Evolutionary conservation across 352 stramenopile genomes (phyloP), one percentile per base, ranked within the genome.

Genomic region (Phytopythium aichiense): DNA sequence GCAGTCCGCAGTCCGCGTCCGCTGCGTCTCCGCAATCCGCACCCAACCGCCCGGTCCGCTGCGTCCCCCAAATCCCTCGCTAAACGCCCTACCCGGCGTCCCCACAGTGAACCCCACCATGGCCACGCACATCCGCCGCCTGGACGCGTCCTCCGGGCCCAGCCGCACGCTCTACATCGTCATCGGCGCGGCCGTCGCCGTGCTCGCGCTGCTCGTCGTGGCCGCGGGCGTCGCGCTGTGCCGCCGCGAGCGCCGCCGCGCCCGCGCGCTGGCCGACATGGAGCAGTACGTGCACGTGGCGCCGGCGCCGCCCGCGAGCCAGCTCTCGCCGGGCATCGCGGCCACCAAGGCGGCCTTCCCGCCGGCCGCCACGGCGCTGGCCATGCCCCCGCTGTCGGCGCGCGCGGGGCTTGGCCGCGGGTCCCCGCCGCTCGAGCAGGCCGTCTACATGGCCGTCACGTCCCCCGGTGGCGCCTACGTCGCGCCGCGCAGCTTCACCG

Each of bases 211-310:
- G 5, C 58, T 78, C 31, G 54, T 76, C 25, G 38, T 67, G n/a
- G 25, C 63, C 1, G 63, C 64, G 8, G 65, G 66, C 35, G 58
- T 62, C 28, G 63, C 68, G 35, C 69, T 68, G 43, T 67, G 67
- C 51, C 64, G 58, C 30, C 31, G 42, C 13, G 57, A 76, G 50
- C 67, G 73, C 18, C 68, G 49, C 13, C 62, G 60, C 48, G 73
- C 67, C 62, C 71, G 66, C 51, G 59, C 57, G 45, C 43, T 77
- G 50, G 23, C 45, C n/a, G 62, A 63, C 5, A 62, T 71, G 23
- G 72, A 72, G 64, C 61, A 71, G 30, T 73, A 68, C 53, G 63
- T 80, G 9, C 71, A 76, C 35, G 18, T 76, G 58, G 56, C 68
- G 43, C 52, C 68, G 37, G 72, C 67, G 37, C 59, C 62, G 11